phyloP scores from a whole-genome alignment of 2,329 filamentous ascomycete species.

The Ophiostoma sp. region DNA sequence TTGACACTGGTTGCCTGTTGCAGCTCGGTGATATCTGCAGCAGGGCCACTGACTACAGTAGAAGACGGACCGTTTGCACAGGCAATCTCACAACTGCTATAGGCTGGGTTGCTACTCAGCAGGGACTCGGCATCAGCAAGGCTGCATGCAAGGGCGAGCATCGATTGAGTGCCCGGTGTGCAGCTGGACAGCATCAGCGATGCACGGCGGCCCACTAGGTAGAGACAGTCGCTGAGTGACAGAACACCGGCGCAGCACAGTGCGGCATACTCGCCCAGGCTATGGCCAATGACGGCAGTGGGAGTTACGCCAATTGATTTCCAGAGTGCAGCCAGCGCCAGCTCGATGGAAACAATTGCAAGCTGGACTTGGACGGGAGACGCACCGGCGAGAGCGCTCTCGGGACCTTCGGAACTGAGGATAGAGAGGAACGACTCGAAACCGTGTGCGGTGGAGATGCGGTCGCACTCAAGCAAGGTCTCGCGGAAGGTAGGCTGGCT shows the following conservation, averaged over 20 bases:
- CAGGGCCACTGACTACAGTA: conserved; percentile 59
- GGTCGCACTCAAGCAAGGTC: conserved; percentile 53
- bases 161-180: conserved; percentile 59
- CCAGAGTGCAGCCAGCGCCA: conserved; percentile 53
- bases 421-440: conserved; percentile 53
- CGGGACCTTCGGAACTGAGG: conserved; percentile 38
- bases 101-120: conserved; percentile 35
- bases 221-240: conserved; percentile 66
- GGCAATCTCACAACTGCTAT: conserved; percentile 45
- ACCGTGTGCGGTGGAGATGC: conserved; percentile 44
- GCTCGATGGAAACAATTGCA: conserved; percentile 50
- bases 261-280: conserved; percentile 68
- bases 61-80: conserved; percentile 73
- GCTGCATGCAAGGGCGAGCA: conserved; percentile 46
- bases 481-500: conserved; percentile 44
- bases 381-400: conserved; percentile 40
- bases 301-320: conserved; percentile 51
- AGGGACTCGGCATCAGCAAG: conserved; percentile 49
- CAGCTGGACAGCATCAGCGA: conserved; percentile 60
- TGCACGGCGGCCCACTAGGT: conserved; percentile 63
- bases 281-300: conserved; percentile 55
- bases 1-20: conserved; percentile 38
- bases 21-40: conserved; percentile 41
- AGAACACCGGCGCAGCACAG: conserved; percentile 65
- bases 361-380: conserved; percentile 51